Evolutionary conservation across 139 green algal genomes (phyloP).

Genomic region (Deuterostichococcus epilithicus): DNA sequence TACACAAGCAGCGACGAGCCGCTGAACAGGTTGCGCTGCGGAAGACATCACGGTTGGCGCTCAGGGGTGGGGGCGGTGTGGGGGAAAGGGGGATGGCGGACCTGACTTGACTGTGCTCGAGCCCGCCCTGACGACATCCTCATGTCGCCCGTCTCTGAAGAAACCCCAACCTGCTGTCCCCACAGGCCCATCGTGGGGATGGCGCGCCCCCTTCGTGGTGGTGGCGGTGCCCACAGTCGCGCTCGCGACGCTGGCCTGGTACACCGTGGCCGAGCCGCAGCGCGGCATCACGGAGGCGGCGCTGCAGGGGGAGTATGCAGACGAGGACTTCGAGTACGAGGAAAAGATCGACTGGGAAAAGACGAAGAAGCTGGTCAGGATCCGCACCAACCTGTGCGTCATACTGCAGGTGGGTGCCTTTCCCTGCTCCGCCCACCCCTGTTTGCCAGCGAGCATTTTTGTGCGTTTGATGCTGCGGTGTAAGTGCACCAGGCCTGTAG

Average conservation of each 20-base stretch:
- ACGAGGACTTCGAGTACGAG: constrained; percentile 41
- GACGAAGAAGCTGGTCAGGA: constrained; percentile 36
- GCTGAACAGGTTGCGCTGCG: too few species aligned
- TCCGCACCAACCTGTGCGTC: constrained; percentile 63
- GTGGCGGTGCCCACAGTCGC: constrained; percentile 57
- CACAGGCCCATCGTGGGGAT: constrained; percentile 61
- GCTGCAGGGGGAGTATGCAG: constrained; percentile 33
- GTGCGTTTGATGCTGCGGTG: too few species aligned
- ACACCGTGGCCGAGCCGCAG: constrained; percentile 54
- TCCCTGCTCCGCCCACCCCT: not conserved
- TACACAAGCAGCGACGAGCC: too few species aligned
- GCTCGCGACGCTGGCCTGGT: constrained; percentile 54
- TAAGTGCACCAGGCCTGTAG: too few species aligned
- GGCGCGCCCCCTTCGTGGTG: constrained; percentile 81
- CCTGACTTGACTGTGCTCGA: too few species aligned
- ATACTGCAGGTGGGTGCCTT: constrained; percentile 50
- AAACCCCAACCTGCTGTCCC: not conserved
- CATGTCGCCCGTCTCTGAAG: too few species aligned
- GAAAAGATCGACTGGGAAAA: constrained; percentile 63
- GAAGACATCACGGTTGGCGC: too few species aligned
- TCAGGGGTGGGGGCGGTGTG: too few species aligned
- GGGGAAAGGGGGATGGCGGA: too few species aligned
- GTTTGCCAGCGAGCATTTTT: too few species aligned
- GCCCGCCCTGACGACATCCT: too few species aligned
- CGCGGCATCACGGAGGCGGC: constrained; percentile 48